Conservation (phyloP, 805 yeast genomes). For the Myxozyma mucilagina region DNA sequence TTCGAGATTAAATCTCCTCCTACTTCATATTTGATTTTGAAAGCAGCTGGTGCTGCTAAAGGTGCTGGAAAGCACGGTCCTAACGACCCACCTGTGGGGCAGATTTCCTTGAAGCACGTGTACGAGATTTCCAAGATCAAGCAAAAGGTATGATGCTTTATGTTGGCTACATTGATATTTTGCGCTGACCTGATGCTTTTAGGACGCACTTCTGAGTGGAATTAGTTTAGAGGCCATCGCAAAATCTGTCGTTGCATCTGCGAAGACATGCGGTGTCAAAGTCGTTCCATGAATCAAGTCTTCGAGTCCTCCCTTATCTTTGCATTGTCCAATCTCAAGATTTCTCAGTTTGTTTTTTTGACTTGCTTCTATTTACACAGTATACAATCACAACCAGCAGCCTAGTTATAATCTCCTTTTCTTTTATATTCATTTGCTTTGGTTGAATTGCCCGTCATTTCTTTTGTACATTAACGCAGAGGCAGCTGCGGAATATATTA, state of each 20-base stretch:
- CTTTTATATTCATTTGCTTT: no score
- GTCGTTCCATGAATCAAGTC: constrained; percentile 58
- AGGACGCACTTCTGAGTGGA: constrained; percentile 72
- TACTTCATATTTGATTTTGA: constrained; percentile 78
- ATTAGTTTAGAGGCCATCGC: constrained; percentile 72
- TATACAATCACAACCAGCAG: background rate
- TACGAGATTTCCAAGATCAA: constrained; percentile 95
- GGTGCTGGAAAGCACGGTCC: constrained; percentile 67
- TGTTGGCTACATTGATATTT: background rate
- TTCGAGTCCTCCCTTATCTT: background rate
- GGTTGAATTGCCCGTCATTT: no score
- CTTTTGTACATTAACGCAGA: no score
- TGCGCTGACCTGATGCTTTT: background rate
- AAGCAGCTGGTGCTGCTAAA: constrained; percentile 76
- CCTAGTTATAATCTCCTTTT: background rate
- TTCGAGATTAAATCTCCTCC: constrained; percentile 91
- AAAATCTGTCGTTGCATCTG: constrained; percentile 82
- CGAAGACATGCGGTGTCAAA: constrained; percentile 83
- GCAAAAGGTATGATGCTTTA: constrained; percentile 46
- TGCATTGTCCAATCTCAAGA: background rate
- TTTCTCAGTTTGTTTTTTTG: background rate
- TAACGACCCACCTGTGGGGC: constrained; percentile 52
- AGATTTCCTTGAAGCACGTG: constrained; percentile 76
- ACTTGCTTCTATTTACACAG: background rate
- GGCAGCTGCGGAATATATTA: no score